Evolutionary conservation across 345 rosid species (phyloP), one percentile per base, ranked within the genome.

Genomic region (Salix caprea): DNA sequence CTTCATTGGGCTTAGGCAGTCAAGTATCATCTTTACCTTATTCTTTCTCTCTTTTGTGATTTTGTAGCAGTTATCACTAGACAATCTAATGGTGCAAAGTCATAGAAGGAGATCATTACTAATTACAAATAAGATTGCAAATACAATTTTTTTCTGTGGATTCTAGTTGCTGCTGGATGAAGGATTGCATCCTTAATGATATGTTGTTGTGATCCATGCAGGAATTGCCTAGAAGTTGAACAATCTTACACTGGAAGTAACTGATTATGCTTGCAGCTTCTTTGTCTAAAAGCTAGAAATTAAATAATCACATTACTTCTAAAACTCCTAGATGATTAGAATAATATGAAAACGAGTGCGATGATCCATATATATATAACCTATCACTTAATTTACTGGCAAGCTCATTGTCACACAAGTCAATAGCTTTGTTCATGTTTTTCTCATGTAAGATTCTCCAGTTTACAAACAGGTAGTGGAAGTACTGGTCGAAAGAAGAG

Each of bases 401-500:
- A 56, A 32, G 37, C n/a, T 65, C 24, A 40, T 77, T 67, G 36
- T 65, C 39, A 21, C 74, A 50, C 71, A 32, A 32, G 39, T 79
- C 71, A 13, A 58, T 67, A 34, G 12, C 65, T 30, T 50, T 13
- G 64, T 26, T 73, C 60, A 69, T 67, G 68, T 69, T 54, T 81
- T 80, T 73, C 83, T 86, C 64, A 79, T 67, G 42, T 76, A 74
- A 77, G 64, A 70, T 85, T 84, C 68, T 79, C 86, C 97, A 94
- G 97, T 86, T 76, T 81, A 46, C 96, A 91, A 82, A 85, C 94
- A 89, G 98, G 97, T 69, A 83, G 82, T 76, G 94, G 94, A 78
- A 94, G 98, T 79, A 87, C 87, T 46, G 75, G 56, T 60, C 90
- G 89, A 73, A 94, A 94, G 91, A 92, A 92, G 85, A 88, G 81